These are phyloP conservation scores for Boletus subcaerulescens DNA, from an alignment of 768 basidiomycete species.

Conservation along the genomic window DNA sequence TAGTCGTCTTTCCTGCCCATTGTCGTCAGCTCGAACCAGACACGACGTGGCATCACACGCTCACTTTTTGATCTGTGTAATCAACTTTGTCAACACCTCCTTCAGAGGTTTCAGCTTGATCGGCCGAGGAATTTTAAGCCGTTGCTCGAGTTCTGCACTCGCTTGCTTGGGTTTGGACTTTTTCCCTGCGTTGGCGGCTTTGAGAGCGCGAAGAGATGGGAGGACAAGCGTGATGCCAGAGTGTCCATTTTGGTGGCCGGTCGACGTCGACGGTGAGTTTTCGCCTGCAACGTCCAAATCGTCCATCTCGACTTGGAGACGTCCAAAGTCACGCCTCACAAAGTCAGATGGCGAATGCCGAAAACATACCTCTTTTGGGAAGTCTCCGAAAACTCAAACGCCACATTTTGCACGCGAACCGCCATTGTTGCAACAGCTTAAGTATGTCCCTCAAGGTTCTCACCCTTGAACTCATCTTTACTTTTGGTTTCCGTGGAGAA, in stretches of 20 bases:
- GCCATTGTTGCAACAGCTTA: too few species aligned
- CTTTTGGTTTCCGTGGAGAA: too few species aligned
- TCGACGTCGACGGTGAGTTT: constrained; percentile 30
- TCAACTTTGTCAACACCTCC: constrained; percentile 65
- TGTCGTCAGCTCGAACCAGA: constrained; percentile 5
- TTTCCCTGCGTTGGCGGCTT: constrained; percentile 53
- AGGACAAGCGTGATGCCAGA: constrained; percentile 65
- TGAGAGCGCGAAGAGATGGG: constrained; percentile 61
- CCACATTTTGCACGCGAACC: too few species aligned
- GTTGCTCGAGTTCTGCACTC: constrained; percentile 26
- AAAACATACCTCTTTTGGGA: constrained; percentile 12
- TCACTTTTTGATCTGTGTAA: constrained; percentile 74
- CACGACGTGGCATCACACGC: constrained; percentile 6
- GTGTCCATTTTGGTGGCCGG: constrained; percentile 20
- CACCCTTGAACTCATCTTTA: too few species aligned
- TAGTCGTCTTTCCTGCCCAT: constrained; percentile 74
- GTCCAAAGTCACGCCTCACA: constrained; percentile 2
- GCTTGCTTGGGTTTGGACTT: constrained; percentile 39
- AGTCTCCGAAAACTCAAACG: too few species aligned
- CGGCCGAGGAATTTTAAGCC: constrained; percentile 45
- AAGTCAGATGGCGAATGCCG: constrained; percentile 5
- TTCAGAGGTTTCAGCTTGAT: constrained; percentile 76
- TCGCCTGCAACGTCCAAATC: constrained; percentile 31
- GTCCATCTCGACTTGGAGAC: constrained; percentile 28
- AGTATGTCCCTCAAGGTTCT: too few species aligned